A percentile compares a stretch with the other conserved stretches of the same genome.
Conservation (phyloP, 1,284 basidiomycete genomes). For the Earliella scabrosa region DNA sequence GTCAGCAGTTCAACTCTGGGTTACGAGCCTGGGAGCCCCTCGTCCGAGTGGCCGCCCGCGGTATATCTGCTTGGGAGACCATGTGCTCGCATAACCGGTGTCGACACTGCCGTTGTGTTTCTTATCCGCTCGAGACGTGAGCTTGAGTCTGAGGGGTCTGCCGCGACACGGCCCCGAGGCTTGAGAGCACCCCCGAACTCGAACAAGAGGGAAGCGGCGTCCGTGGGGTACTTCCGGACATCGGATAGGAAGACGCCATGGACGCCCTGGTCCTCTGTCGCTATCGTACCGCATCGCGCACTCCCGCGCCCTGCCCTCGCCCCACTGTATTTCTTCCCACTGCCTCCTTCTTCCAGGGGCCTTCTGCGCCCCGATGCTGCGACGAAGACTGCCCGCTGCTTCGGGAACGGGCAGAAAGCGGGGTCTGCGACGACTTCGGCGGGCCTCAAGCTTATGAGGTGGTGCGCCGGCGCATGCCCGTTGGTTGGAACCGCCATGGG, state of each 20-base stretch:
- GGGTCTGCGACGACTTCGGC: neutral
- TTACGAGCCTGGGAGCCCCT: neutral
- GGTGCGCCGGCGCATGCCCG: neutral
- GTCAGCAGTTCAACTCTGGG: neutral
- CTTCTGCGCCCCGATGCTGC: neutral
- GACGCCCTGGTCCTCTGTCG: conserved; percentile 12
- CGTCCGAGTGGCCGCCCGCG: neutral
- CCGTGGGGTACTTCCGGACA: conserved; percentile 5
- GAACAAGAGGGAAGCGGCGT: conserved; percentile 2
- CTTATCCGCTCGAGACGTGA: neutral
- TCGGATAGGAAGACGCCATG: conserved; percentile 4
- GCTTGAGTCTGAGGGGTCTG: conserved; percentile 1
- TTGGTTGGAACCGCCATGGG: neutral
- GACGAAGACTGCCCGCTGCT: neutral
- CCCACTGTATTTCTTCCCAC: conserved; percentile 8
- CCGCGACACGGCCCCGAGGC: neutral
- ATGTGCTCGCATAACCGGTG: neutral
- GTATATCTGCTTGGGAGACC: neutral
- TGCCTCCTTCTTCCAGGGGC: conserved; percentile 11
- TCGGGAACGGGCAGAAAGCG: neutral
- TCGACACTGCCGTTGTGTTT: neutral
- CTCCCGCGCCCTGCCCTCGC: neutral
- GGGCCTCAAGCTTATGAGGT: neutral
- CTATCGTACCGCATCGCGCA: conserved; percentile 17
- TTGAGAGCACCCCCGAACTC: neutral